Conservation (phyloP, 257 asterid genomes). For the Osmanthus fragrans region DNA sequence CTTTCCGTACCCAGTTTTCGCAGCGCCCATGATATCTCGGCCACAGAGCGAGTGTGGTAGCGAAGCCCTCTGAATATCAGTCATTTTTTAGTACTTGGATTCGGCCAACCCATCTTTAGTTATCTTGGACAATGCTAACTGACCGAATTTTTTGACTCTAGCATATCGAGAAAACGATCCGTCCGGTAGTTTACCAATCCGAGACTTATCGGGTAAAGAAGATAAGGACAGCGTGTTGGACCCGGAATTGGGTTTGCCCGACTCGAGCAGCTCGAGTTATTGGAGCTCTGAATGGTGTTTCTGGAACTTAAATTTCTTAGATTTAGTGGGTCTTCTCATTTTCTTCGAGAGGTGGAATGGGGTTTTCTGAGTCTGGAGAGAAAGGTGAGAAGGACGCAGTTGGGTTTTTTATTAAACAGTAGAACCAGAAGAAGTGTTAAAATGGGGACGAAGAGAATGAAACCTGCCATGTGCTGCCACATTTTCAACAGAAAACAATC, state of each 20-base stretch:
- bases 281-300: conserved; percentile 50
- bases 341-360: not conserved
- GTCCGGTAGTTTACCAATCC: conserved; percentile 53
- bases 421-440: no score
- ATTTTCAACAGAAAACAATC: no score
- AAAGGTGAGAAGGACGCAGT: no score
- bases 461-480: no score
- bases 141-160: conserved; percentile 65
- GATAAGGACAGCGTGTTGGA: conserved; percentile 66
- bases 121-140: conserved; percentile 70
- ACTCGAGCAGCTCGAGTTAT: conserved; percentile 71
- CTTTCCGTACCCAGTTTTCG: conserved; percentile 97
- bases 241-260: conserved; percentile 76
- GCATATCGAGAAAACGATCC: conserved; percentile 69
- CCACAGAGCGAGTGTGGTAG: conserved; percentile 90
- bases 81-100: conserved; percentile 52
- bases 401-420: no score
- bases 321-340: conserved; percentile 52
- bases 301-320: conserved; percentile 50
- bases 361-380: no score
- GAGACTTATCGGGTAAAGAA: conserved; percentile 52
- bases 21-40: conserved; percentile 92
- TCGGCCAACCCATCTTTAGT: conserved; percentile 70
- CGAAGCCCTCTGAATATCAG: conserved; percentile 93
- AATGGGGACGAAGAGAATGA: no score